Percentiles rank a stretch among this genome's conserved stretches.
phyloP scores from a whole-genome alignment of 495 filamentous ascomycete genomes.

The Aspergillus incahuasiensis region DNA sequence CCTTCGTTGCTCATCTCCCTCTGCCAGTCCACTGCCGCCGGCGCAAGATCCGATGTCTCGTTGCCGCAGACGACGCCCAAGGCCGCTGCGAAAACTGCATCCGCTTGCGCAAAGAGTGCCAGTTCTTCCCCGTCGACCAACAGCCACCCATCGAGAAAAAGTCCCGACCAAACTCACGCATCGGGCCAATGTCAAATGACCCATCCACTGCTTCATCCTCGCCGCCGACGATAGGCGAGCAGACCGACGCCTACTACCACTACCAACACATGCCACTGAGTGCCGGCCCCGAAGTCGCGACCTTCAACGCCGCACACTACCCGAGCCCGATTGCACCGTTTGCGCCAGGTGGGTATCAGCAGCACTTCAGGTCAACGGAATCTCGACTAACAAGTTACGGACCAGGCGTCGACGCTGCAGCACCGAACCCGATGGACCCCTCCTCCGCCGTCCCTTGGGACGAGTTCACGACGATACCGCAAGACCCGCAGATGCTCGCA shows the following conservation, averaged over 20 bases:
- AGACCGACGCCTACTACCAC: conserved; percentile 38
- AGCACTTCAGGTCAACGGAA: background rate
- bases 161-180: conserved; percentile 41
- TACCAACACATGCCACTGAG: conserved; percentile 39
- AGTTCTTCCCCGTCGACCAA: conserved; percentile 90
- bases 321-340: conserved; percentile 32
- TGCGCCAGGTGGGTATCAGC: conserved; percentile 31
- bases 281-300: conserved; percentile 35
- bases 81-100: conserved; percentile 95
- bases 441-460: conserved; percentile 36
- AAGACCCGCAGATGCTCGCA: conserved; percentile 37
- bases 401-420: conserved; percentile 17
- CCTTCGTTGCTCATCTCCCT: conserved; percentile 13
- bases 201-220: conserved; percentile 43
- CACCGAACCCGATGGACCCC: conserved; percentile 27
- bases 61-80: conserved; percentile 69
- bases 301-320: conserved; percentile 29
- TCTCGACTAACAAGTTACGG: background rate
- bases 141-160: conserved; percentile 58
- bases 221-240: conserved; percentile 34
- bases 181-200: conserved; percentile 39
- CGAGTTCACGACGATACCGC: conserved; percentile 38
- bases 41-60: conserved; percentile 91
- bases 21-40: conserved; percentile 83
- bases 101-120: conserved; percentile 90